These are phyloP conservation scores for Cercophora newfieldiana DNA, from an alignment of 495 filamentous ascomycete species.

Conservation along the genomic window DNA sequence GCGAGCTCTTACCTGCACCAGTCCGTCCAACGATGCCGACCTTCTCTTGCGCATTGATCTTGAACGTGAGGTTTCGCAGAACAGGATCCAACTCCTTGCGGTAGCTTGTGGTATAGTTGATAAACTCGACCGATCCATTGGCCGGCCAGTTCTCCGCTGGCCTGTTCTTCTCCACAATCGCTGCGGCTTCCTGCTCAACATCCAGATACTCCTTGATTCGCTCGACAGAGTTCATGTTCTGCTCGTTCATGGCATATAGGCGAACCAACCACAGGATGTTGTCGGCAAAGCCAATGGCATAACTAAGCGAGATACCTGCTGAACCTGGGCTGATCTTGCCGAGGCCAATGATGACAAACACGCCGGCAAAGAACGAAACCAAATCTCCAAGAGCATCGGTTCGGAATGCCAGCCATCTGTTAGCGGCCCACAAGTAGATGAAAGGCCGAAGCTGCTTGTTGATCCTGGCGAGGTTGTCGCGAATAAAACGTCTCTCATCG, in stretches of 20 bases:
- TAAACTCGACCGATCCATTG: slow-evolving; percentile 82
- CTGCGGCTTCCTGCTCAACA: slow-evolving; percentile 86
- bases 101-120: slow-evolving; percentile 85
- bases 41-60: slow-evolving; percentile 83
- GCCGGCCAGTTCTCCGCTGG: slow-evolving; percentile 82
- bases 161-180: slow-evolving; percentile 74
- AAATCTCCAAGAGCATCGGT: slow-evolving; percentile 89
- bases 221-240: slow-evolving; percentile 99
- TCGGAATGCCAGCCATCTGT: slow-evolving; percentile 93
- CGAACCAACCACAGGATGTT: slow-evolving; percentile 96
- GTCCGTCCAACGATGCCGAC: slow-evolving; percentile 96
- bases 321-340: slow-evolving; percentile 89
- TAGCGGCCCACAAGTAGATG: slow-evolving; percentile 96
- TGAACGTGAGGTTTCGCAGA: slow-evolving; percentile 79
- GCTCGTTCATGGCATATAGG: slow-evolving; percentile 93
- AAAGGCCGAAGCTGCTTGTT: slow-evolving; percentile 92
- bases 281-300: slow-evolving; percentile 96
- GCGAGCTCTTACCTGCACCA: slow-evolving; percentile 94
- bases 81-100: slow-evolving; percentile 84
- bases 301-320: slow-evolving; percentile 94
- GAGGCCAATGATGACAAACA: slow-evolving; percentile 81
- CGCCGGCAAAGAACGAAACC: slow-evolving; percentile 91
- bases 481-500: slow-evolving; percentile 87
- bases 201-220: slow-evolving; percentile 96
- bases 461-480: slow-evolving; percentile 87